A percentile compares a stretch with the other conserved stretches of the same genome.
phyloP scores from a whole-genome alignment of 495 filamentous ascomycete species.

The Copromyces sp. region DNA sequence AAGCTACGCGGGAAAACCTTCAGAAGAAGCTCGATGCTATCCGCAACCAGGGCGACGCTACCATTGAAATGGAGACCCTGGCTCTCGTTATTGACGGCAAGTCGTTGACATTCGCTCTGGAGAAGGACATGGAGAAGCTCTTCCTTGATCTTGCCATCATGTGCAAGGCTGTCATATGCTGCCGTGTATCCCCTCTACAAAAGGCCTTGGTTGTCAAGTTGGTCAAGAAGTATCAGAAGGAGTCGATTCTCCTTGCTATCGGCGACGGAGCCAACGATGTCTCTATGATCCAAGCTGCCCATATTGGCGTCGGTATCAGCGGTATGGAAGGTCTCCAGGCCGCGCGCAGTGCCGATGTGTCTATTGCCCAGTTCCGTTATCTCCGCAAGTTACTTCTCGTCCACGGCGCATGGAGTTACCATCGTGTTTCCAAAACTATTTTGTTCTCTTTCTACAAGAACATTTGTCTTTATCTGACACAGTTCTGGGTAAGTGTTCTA shows the following conservation, averaged over 20 bases:
- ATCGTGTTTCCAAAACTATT: constrained; percentile 91
- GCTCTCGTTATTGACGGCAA: constrained; percentile 97
- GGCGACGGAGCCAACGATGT: constrained; percentile 98
- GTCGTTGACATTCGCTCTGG: constrained; percentile 85
- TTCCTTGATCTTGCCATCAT: constrained; percentile 89
- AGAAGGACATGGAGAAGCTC: constrained; percentile 85
- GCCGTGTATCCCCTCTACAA: constrained; percentile 96
- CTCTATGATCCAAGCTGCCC: constrained; percentile 98
- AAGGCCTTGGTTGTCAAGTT: constrained; percentile 98
- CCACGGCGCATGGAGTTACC: constrained; percentile 96
- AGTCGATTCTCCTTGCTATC: constrained; percentile 82
- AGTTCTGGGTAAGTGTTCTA: constrained; percentile 75
- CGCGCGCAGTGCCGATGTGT: constrained; percentile 88
- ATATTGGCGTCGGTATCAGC: constrained; percentile 96
- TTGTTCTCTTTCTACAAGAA: constrained; percentile 99
- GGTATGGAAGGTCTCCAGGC: constrained; percentile 98
- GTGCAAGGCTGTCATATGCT: constrained; percentile 98
- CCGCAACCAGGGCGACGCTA: constrained; percentile 58
- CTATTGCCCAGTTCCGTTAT: constrained; percentile 94
- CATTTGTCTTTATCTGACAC: constrained; percentile 95
- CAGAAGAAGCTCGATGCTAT: constrained; percentile 89
- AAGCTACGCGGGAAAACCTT: constrained; percentile 71
- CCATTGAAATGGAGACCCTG: constrained; percentile 72
- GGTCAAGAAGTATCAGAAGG: constrained; percentile 87
- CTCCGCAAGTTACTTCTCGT: constrained; percentile 91